Evolutionary conservation across 495 filamentous ascomycete genomes (phyloP).

Genomic region (Astrocystis sublimbata): DNA sequence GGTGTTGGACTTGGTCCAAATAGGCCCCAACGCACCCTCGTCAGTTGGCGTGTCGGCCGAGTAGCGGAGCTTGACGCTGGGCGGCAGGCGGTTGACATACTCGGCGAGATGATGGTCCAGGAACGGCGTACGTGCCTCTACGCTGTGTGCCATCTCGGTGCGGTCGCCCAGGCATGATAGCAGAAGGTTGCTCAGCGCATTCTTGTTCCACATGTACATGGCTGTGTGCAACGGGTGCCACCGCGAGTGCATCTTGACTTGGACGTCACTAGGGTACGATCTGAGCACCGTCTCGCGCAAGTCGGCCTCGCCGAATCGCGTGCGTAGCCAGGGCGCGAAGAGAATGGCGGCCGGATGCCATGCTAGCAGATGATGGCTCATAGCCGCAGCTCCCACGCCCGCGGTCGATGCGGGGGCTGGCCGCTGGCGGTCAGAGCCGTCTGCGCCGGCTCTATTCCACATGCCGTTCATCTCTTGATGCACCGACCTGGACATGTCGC

Average conservation of each 20-base stretch:
- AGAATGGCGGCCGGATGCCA: not conserved
- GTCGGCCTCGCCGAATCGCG: not conserved
- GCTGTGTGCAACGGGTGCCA: slow-evolving; percentile 57
- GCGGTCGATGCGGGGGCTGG: not conserved
- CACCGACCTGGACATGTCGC: not conserved
- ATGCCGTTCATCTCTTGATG: not conserved
- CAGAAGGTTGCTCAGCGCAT: slow-evolving; percentile 42
- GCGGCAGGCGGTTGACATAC: slow-evolving; percentile 50
- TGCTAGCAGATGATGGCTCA: not conserved
- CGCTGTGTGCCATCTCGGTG: slow-evolving; percentile 52
- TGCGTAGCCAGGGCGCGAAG: not conserved
- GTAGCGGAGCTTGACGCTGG: slow-evolving; percentile 48
- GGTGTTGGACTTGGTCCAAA: not conserved
- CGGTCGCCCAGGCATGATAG: slow-evolving; percentile 51
- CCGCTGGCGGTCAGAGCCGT: not conserved
- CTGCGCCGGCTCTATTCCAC: not conserved
- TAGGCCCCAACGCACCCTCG: not conserved
- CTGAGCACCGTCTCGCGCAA: slow-evolving; percentile 1
- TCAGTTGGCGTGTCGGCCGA: not conserved
- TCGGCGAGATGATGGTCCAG: slow-evolving; percentile 54
- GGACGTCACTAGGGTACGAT: slow-evolving; percentile 11
- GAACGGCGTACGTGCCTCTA: slow-evolving; percentile 52
- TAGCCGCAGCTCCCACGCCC: not conserved
- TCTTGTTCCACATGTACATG: slow-evolving; percentile 45
- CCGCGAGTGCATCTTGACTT: slow-evolving; percentile 33